Evolutionary conservation across 768 basidiomycete genomes (phyloP).

Genomic region (Tricholoma bakamatsutake): DNA sequence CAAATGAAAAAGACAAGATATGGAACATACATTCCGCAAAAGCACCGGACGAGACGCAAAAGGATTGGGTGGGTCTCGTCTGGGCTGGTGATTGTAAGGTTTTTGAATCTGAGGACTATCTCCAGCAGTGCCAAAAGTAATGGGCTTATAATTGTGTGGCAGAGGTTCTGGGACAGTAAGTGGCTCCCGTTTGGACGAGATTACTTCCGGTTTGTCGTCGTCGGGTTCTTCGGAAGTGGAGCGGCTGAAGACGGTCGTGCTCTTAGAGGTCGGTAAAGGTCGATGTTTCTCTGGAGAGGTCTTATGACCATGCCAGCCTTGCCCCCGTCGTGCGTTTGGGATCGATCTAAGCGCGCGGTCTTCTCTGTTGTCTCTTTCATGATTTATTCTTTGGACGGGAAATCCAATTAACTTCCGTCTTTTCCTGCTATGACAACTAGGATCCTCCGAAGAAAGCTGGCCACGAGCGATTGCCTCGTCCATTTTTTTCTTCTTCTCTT

Average conservation of each 20-base stretch:
- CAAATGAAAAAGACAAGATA: not conserved
- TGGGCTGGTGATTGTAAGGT: slow-evolving; percentile 17
- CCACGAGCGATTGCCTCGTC: slow-evolving; percentile 80
- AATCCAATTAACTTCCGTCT: slow-evolving; percentile 28
- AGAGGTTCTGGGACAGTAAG: not conserved
- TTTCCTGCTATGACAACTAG: slow-evolving; percentile 36
- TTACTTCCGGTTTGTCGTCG: slow-evolving; percentile 48
- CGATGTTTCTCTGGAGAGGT: not conserved
- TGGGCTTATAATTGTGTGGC: not conserved
- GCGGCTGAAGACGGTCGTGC: not conserved
- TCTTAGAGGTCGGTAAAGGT: not conserved
- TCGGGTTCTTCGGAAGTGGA: slow-evolving; percentile 23
- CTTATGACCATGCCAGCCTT: not conserved
- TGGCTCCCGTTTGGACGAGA: slow-evolving; percentile 46
- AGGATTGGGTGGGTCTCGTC: slow-evolving; percentile 49
- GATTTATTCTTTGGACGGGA: not conserved
- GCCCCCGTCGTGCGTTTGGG: not conserved
- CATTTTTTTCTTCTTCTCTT: slow-evolving; percentile 76
- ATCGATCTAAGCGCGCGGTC: slow-evolving; percentile 12
- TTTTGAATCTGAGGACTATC: slow-evolving; percentile 1
- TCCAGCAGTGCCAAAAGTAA: not conserved
- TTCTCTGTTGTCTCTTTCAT: slow-evolving; percentile 7
- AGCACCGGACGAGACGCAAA: slow-evolving; percentile 67
- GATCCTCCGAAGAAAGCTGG: slow-evolving; percentile 51
- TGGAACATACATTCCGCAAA: slow-evolving; percentile 64